Evolutionary conservation across 108 stramenopile species (phyloP).

Genomic region (Cylindrotheca fusiformis): DNA sequence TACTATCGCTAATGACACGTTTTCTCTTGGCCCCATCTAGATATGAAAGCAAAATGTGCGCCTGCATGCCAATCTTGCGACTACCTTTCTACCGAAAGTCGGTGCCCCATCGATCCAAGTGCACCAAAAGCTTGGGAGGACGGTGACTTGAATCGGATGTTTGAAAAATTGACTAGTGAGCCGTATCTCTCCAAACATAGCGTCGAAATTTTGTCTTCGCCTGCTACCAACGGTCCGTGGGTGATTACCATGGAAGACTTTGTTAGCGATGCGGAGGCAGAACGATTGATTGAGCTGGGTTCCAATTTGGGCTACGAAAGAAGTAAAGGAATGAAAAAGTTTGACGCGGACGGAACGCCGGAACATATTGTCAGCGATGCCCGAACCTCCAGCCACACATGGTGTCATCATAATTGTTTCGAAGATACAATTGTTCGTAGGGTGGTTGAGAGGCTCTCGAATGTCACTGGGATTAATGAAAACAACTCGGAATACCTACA

Average conservation of each 20-base stretch:
- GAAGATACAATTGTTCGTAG: constrained; percentile 29
- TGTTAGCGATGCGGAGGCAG: constrained; percentile 63
- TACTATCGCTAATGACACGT: neutral
- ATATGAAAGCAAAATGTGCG: constrained; percentile 55
- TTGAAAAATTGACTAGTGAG: constrained; percentile 50
- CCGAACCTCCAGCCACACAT: constrained; percentile 54
- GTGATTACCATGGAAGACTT: constrained; percentile 77
- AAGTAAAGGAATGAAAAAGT: constrained; percentile 53
- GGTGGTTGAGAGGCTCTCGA: constrained; percentile 50
- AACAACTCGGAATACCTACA: constrained; percentile 68
- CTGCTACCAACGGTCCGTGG: constrained; percentile 53
- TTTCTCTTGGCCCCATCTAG: neutral
- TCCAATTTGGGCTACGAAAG: constrained; percentile 57
- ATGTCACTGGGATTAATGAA: constrained; percentile 34
- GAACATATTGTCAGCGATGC: constrained; percentile 36
- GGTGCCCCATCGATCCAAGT: constrained; percentile 10
- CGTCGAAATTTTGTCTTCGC: constrained; percentile 50
- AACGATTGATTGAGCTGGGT: constrained; percentile 62
- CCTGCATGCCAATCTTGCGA: constrained; percentile 67
- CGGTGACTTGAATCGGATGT: constrained; percentile 57
- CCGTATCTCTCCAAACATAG: constrained; percentile 30
- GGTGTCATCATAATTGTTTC: constrained; percentile 61
- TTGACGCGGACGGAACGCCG: constrained; percentile 23
- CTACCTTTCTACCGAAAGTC: constrained; percentile 6
- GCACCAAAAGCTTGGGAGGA: constrained; percentile 37